Percentiles rank a stretch among this genome's conserved stretches.
Conservation (phyloP, 495 filamentous ascomycete genomes). For the Penicillium bialowiezense region DNA sequence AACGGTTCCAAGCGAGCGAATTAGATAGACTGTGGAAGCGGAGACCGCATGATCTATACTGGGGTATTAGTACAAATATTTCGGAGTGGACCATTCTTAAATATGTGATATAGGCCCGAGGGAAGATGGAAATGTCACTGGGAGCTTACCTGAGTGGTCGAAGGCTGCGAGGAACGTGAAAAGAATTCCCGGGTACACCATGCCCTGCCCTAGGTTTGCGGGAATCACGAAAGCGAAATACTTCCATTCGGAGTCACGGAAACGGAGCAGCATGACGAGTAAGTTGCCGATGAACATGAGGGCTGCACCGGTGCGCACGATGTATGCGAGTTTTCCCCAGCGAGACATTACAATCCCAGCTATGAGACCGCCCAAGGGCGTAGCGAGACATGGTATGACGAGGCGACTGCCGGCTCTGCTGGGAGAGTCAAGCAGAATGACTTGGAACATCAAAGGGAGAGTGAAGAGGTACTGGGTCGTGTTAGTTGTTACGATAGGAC, state of each 20-base stretch:
- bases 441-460: slow-evolving; percentile 63
- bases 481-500: not conserved
- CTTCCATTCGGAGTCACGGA: slow-evolving; percentile 60
- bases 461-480: slow-evolving; percentile 58
- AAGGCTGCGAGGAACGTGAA: slow-evolving; percentile 64
- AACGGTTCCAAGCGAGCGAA: slow-evolving; percentile 61
- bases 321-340: slow-evolving; percentile 55
- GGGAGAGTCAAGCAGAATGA: slow-evolving; percentile 59
- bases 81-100: no score
- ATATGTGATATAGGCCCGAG: not conserved
- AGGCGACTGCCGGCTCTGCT: slow-evolving; percentile 58
- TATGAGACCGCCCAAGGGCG: slow-evolving; percentile 58
- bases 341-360: slow-evolving; percentile 63
- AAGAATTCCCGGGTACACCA: slow-evolving; percentile 60
- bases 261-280: slow-evolving; percentile 52
- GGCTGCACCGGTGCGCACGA: slow-evolving; percentile 53
- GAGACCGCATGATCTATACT: slow-evolving; percentile 60
- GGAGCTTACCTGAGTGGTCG: slow-evolving; percentile 52
- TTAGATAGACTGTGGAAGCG: slow-evolving; percentile 60
- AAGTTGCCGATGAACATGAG: slow-evolving; percentile 60
- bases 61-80: not conserved
- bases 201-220: slow-evolving; percentile 61
- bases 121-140: not conserved
- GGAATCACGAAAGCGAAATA: slow-evolving; percentile 63
- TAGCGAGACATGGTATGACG: slow-evolving; percentile 59